Evolutionary conservation across 2,329 filamentous ascomycete genomes (phyloP).

Genomic region (Sporothrix mexicana): DNA sequence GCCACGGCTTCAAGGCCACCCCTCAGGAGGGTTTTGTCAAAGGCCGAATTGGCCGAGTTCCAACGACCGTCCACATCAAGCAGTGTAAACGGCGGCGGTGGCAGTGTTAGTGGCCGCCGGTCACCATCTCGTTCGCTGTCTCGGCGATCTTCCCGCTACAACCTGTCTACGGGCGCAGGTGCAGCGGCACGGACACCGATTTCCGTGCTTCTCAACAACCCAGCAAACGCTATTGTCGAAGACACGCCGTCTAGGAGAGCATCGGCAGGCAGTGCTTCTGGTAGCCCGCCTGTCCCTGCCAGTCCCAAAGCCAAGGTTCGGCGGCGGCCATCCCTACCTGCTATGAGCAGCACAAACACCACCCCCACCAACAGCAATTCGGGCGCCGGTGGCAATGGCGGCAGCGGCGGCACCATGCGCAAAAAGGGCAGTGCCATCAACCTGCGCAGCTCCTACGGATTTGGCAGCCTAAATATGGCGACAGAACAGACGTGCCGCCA

Average conservation of each 20-base stretch:
- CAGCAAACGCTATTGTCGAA: conserved; percentile 51
- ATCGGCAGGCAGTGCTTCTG: conserved; percentile 52
- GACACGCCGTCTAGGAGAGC: conserved; percentile 56
- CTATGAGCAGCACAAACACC: conserved; percentile 48
- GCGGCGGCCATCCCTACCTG: conserved; percentile 61
- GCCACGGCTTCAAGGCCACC: conserved; percentile 69
- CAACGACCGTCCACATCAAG: conserved; percentile 54
- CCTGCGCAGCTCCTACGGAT: conserved; percentile 45
- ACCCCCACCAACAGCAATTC: conserved; percentile 32
- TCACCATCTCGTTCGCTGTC: conserved; percentile 62
- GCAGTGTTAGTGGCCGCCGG: conserved; percentile 49
- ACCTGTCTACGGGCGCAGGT: conserved; percentile 44
- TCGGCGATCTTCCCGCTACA: conserved; percentile 61
- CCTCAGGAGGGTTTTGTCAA: conserved; percentile 83
- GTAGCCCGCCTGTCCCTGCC: conserved; percentile 53
- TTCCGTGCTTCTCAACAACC: conserved; percentile 49
- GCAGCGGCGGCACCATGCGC: conserved; percentile 43
- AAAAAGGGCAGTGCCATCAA: conserved; percentile 50
- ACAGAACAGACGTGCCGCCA: conserved; percentile 69
- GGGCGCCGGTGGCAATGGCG: neutral
- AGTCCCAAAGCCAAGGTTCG: conserved; percentile 55
- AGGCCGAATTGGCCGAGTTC: conserved; percentile 84
- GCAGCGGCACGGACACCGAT: conserved; percentile 49
- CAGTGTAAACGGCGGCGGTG: conserved; percentile 19
- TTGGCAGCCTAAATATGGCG: conserved; percentile 64